phyloP scores from a whole-genome alignment of 441 rosid species.

The Biscutella laevigata region DNA sequence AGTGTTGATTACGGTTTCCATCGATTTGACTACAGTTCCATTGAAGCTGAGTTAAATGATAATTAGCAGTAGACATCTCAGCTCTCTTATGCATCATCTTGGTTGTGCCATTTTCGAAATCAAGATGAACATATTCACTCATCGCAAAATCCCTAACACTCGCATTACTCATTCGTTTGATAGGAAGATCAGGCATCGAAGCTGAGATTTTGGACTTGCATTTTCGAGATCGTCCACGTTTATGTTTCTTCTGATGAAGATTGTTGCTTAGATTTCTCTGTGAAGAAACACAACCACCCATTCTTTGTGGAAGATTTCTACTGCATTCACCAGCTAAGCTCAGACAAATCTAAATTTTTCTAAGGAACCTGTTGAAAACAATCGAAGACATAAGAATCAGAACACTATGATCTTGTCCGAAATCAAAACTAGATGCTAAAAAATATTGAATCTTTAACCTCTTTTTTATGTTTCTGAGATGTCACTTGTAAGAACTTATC shows the following conservation, averaged over 20 bases:
- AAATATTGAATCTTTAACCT: background rate
- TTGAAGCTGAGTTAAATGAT: slow-evolving; percentile 69
- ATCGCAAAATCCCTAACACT: slow-evolving; percentile 46
- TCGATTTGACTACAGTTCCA: slow-evolving; percentile 82
- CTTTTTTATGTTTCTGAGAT: slow-evolving; percentile 5
- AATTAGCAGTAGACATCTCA: slow-evolving; percentile 50
- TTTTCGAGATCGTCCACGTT: slow-evolving; percentile 28
- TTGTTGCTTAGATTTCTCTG: slow-evolving; percentile 17
- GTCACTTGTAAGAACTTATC: slow-evolving; percentile 16
- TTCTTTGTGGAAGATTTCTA: background rate
- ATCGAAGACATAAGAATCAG: slow-evolving; percentile 4
- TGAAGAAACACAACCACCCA: slow-evolving; percentile 83
- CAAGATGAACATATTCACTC: slow-evolving; percentile 54
- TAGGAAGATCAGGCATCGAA: slow-evolving; percentile 41
- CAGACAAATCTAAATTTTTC: background rate
- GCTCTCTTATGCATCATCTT: slow-evolving; percentile 49
- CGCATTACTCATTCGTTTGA: slow-evolving; percentile 40
- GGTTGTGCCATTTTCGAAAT: slow-evolving; percentile 56
- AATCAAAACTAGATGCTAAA: background rate
- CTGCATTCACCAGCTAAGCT: slow-evolving; percentile 15
- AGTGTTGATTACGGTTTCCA: slow-evolving; percentile 41
- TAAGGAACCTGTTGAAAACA: slow-evolving; percentile 8
- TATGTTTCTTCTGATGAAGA: slow-evolving; percentile 23
- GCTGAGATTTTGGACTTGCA: slow-evolving; percentile 46
- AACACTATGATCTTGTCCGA: slow-evolving; percentile 1